Conservation (phyloP, 495 filamentous ascomycete genomes). For the Aspergillus coremiiformis region DNA sequence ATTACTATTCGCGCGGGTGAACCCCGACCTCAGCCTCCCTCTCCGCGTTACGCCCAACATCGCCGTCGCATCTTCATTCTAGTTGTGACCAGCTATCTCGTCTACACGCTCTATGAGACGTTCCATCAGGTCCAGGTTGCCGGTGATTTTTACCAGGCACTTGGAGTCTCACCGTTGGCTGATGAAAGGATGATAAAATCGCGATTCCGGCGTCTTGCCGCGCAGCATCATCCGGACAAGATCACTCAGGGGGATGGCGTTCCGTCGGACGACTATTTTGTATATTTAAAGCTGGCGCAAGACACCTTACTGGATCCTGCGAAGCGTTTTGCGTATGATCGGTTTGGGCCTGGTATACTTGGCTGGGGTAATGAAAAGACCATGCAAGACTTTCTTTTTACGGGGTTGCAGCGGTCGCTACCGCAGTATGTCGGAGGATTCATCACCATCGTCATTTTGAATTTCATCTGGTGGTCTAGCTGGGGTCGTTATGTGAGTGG, state of each 20-base stretch:
- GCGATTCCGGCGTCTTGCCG: slow-evolving; percentile 77
- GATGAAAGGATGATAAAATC: slow-evolving; percentile 72
- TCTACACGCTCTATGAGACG: slow-evolving; percentile 91
- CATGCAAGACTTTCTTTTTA: slow-evolving; percentile 62
- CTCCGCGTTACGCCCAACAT: slow-evolving; percentile 59
- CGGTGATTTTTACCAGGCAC: slow-evolving; percentile 68
- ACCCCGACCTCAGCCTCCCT: slow-evolving; percentile 66
- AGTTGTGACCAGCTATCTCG: slow-evolving; percentile 74
- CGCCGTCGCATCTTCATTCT: slow-evolving; percentile 73
- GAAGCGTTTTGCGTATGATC: slow-evolving; percentile 85
- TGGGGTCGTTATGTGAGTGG: slow-evolving; percentile 60
- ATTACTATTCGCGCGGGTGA: slow-evolving; percentile 89
- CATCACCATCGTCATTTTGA: slow-evolving; percentile 56
- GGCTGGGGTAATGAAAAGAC: slow-evolving; percentile 63
- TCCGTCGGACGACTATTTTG: slow-evolving; percentile 55
- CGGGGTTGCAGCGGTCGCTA: slow-evolving; percentile 50
- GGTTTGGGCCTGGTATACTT: slow-evolving; percentile 74
- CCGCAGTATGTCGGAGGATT: slow-evolving; percentile 62
- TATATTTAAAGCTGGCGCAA: slow-evolving; percentile 72
- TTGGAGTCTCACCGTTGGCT: slow-evolving; percentile 59
- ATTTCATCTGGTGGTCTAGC: slow-evolving; percentile 71
- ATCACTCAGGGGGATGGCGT: slow-evolving; percentile 26
- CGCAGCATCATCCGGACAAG: slow-evolving; percentile 88
- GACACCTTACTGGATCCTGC: slow-evolving; percentile 75
- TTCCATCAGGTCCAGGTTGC: slow-evolving; percentile 67